A percentile compares a stretch with the other conserved stretches of the same genome.
Evolutionary conservation across 2,329 filamentous ascomycete genomes (phyloP).

Genomic region (Byssothecium circinans): DNA sequence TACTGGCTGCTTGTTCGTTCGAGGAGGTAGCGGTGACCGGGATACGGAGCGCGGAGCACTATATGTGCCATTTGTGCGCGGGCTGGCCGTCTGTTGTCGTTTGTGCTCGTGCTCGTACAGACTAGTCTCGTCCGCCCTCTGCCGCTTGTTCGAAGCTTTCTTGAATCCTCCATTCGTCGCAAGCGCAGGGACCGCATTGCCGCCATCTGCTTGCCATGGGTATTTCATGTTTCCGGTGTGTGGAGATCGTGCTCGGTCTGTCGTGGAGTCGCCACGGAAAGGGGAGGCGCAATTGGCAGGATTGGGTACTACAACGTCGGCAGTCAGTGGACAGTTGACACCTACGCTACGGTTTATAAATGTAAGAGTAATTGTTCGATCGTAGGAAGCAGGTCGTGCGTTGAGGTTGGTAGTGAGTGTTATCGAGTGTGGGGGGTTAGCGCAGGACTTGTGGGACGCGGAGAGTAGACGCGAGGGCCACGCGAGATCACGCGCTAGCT

Average conservation of each 20-base stretch:
- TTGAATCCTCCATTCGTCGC: background rate
- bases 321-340: too few relatives aligned
- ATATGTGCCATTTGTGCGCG: background rate
- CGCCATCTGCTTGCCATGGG: slow-evolving; percentile 6
- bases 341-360: too few relatives aligned
- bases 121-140: background rate
- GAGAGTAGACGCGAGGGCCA: background rate
- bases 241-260: too few relatives aligned
- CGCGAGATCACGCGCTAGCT: slow-evolving; percentile 8
- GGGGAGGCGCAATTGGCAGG: too few relatives aligned
- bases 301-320: too few relatives aligned
- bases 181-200: slow-evolving; percentile 2
- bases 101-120: slow-evolving; percentile 2
- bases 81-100: background rate
- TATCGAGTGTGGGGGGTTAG: too few relatives aligned
- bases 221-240: background rate
- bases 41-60: background rate
- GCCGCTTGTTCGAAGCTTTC: slow-evolving; percentile 14
- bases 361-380: too few relatives aligned
- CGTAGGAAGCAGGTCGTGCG: too few relatives aligned
- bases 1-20: background rate
- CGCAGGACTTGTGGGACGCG: background rate
- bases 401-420: too few relatives aligned
- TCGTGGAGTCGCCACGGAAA: too few relatives aligned
- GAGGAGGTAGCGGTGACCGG: background rate